Base-by-base conservation (phyloP, 805 yeast species). In the Allodekkera sacchari region DNA sequence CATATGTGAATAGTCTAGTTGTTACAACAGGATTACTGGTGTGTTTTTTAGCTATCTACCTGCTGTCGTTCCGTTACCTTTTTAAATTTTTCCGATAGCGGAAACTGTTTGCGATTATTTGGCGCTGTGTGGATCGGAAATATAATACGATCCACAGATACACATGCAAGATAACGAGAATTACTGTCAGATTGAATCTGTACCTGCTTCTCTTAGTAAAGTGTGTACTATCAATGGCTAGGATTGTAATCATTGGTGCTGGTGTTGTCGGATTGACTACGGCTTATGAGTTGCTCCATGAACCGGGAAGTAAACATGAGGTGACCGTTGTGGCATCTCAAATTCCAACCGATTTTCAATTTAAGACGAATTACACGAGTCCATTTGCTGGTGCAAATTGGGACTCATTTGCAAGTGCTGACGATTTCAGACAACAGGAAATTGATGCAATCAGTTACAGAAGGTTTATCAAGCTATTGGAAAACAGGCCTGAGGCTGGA, bases 381-480 rank as follows among this genome's bases (percentile, higher is more conserved):
- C 83, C 84, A 3, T 71, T 63, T 48, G 85, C 84, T 1, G 85
- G 85, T 4, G 87, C 84, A 28, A 73, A 77, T 43, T 78, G 84
- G 83, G 63, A 60, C 29, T 69, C 80, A 9, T 73, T 74, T 53
- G 83, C 82, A 2, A 25, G 38, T 1, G 57, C 59, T 4, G 72
- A 71, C 14, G 57, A 50, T 18, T 32, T 29, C 6, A 42, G 39
- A 18, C 47, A 45, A 29, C 55, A 56, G 36, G 48, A 53, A n/a
- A 47, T 54, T 36, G 85, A 78, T 44, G 52, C 53, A 19, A 52
- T 63, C 3, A 72, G 71, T 0, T 79, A 78, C 43, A 41, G 41
- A 18, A 63, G 58, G 37, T 67, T 77, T 25, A 40, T 60, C 36
- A 53, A 62, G 9, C 48, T 76, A 30, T 72, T 78, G 2, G 41